Percentiles rank a stretch among this genome's conserved stretches.
These are phyloP conservation scores for Euphrasia arctica DNA, from an alignment of 305 asterid species.

Conservation along the genomic window DNA sequence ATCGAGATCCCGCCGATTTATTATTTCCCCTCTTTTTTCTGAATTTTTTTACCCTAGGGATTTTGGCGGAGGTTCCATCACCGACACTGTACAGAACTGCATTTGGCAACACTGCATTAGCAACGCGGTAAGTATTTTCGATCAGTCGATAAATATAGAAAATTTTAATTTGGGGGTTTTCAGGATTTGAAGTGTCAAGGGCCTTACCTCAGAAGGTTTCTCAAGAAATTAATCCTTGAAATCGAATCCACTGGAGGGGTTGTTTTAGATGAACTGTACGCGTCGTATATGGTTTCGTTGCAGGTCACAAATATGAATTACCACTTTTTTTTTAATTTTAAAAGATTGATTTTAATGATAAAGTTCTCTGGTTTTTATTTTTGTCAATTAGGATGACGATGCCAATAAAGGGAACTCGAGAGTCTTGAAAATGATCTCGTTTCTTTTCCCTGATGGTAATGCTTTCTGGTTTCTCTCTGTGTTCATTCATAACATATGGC, in stretches of 20 bases:
- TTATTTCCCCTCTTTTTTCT: neutral
- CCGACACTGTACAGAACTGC: slow-evolving; percentile 63
- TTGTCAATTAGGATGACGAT: slow-evolving; percentile 44
- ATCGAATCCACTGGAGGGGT: slow-evolving; percentile 62
- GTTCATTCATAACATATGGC: too few relatives aligned
- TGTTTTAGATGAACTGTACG: slow-evolving; percentile 76
- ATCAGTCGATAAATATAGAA: neutral
- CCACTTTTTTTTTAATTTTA: too few relatives aligned
- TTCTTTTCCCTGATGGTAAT: slow-evolving; percentile 64
- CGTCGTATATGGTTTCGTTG: slow-evolving; percentile 47
- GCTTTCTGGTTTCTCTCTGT: neutral
- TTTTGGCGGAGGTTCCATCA: slow-evolving; percentile 66
- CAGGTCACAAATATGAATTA: slow-evolving; percentile 36
- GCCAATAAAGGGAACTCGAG: slow-evolving; percentile 46
- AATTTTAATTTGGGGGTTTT: slow-evolving; percentile 8
- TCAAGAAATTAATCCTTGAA: slow-evolving; percentile 73
- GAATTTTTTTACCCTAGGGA: slow-evolving; percentile 37
- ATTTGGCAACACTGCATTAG: slow-evolving; percentile 67
- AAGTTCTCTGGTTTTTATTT: neutral
- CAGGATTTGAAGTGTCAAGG: slow-evolving; percentile 58
- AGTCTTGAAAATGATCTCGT: slow-evolving; percentile 67
- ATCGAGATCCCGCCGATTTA: slow-evolving; percentile 8
- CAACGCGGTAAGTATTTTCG: slow-evolving; percentile 42
- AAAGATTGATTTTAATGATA: slow-evolving; percentile 2
- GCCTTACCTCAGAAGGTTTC: slow-evolving; percentile 57